These are phyloP conservation scores for Crithidia thermophila DNA, from an alignment of 208 protist genomes.

Conservation along the genomic window DNA sequence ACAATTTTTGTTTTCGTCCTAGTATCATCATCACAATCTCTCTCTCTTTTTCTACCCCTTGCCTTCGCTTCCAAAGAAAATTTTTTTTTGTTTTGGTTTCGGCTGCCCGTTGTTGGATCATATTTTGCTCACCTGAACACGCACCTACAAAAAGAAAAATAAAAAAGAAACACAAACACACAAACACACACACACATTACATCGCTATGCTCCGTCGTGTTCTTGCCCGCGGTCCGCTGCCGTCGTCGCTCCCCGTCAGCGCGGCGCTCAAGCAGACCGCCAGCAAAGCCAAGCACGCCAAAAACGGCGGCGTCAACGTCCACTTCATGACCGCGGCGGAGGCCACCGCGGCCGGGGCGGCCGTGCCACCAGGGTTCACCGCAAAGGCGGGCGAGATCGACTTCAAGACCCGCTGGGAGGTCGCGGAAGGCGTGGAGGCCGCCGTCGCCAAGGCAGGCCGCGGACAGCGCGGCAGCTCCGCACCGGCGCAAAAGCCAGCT, in stretches of 20 bases:
- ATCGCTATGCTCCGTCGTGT: conserved; percentile 77
- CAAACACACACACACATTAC: neutral
- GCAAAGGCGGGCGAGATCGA: conserved; percentile 43
- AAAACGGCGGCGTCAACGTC: conserved; percentile 17
- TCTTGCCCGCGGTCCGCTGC: conserved; percentile 55
- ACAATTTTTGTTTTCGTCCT: neutral
- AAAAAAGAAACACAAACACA: conserved; percentile 10
- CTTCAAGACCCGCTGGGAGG: conserved; percentile 15
- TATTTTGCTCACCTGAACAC: too few species aligned
- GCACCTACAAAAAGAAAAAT: neutral
- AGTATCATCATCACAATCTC: too few species aligned
- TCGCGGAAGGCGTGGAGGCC: neutral
- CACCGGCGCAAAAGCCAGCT: conserved; percentile 5
- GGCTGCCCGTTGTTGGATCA: too few species aligned
- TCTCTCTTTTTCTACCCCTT: too few species aligned
- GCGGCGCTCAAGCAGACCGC: conserved; percentile 10
- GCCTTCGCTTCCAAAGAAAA: too few species aligned
- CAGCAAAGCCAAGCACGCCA: conserved; percentile 8
- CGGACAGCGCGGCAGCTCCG: neutral
- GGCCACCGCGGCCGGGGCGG: conserved; percentile 10
- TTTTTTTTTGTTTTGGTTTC: too few species aligned
- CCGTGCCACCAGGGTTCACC: conserved; percentile 44
- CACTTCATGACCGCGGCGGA: conserved; percentile 24
- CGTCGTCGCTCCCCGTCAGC: conserved; percentile 39
- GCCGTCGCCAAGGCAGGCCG: neutral